Evolutionary conservation across 2,329 filamentous ascomycete species (phyloP).

Genomic region (Alternaria incomplexa): DNA sequence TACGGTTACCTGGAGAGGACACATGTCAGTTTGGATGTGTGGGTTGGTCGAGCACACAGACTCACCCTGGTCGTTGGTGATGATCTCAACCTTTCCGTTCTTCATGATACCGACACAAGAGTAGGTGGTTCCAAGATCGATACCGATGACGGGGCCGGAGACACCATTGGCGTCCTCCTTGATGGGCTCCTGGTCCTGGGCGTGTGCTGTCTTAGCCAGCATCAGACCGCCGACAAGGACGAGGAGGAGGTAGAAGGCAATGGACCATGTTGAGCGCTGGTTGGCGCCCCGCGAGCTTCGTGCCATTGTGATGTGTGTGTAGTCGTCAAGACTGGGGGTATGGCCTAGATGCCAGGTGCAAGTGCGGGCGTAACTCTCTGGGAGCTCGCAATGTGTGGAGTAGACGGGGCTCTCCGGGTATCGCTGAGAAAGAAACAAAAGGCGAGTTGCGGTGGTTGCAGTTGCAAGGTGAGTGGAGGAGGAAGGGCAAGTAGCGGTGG

Average conservation of each 20-base stretch:
- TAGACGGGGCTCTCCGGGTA: conserved; percentile 36
- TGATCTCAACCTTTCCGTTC: conserved; percentile 52
- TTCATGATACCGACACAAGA: conserved; percentile 81
- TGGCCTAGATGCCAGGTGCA: conserved; percentile 25
- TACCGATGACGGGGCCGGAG: conserved; percentile 66
- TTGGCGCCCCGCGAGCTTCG: conserved; percentile 67
- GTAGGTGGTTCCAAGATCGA: conserved; percentile 94
- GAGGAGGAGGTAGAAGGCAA: conserved; percentile 89
- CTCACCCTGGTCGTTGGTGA: conserved; percentile 53
- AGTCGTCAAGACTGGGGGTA: conserved; percentile 15
- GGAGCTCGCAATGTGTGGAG: conserved; percentile 35
- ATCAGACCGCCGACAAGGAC: conserved; percentile 85
- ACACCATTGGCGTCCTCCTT: conserved; percentile 66
- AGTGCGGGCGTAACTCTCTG: conserved; percentile 29
- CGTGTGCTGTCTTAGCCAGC: conserved; percentile 77
- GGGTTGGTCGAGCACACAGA: background rate
- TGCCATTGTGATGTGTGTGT: conserved; percentile 58
- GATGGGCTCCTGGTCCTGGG: conserved; percentile 69
- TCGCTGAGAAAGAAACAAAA: conserved; percentile 31
- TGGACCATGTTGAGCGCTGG: conserved; percentile 82
- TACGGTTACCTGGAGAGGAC: conserved; percentile 48
- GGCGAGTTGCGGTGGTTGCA: conserved; percentile 24
- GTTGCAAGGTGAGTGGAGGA: conserved; percentile 25
- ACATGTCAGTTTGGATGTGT: conserved; percentile 26
- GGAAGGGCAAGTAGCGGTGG: conserved; percentile 25